Evolutionary conservation across 768 basidiomycete species (phyloP).

Genomic region (Phanerochaete sordida): DNA sequence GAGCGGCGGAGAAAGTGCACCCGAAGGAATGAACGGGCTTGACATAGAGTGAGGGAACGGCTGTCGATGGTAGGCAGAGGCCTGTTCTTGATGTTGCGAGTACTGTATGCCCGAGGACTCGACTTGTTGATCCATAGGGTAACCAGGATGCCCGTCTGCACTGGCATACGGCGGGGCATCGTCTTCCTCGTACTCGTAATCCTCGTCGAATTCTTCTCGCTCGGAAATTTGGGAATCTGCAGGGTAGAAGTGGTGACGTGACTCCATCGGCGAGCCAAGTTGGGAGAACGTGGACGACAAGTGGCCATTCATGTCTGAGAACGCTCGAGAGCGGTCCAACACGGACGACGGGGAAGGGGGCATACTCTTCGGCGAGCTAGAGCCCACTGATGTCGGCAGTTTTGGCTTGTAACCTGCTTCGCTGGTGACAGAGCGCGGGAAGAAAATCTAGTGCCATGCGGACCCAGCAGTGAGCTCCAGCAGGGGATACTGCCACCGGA

Average conservation of each 20-base stretch:
- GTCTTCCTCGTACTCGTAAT: constrained; percentile 3
- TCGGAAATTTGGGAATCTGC: not conserved
- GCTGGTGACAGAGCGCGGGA: constrained; percentile 66
- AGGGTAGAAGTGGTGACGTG: not conserved
- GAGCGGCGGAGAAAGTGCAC: not conserved
- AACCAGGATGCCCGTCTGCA: not conserved
- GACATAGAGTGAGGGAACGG: constrained; percentile 25
- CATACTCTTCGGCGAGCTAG: constrained; percentile 18
- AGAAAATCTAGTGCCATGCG: constrained; percentile 53
- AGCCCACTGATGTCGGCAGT: constrained; percentile 14
- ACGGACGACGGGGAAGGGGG: constrained; percentile 11
- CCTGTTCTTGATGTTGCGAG: not conserved
- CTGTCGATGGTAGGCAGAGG: constrained; percentile 18
- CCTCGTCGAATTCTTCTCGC: not conserved
- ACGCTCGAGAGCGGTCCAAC: not conserved
- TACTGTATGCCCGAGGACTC: not conserved
- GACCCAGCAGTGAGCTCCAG: not conserved
- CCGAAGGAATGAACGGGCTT: constrained; percentile 16
- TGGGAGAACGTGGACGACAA: not conserved
- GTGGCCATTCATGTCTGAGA: not conserved
- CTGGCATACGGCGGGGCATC: constrained; percentile 9
- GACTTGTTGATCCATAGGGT: not conserved
- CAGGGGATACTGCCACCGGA: not conserved
- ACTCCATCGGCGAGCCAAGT: not conserved
- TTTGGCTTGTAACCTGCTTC: constrained; percentile 62